These are phyloP conservation scores for Planoprotostelium fungivorum DNA, from an alignment of 78 protist species.

Conservation along the genomic window DNA sequence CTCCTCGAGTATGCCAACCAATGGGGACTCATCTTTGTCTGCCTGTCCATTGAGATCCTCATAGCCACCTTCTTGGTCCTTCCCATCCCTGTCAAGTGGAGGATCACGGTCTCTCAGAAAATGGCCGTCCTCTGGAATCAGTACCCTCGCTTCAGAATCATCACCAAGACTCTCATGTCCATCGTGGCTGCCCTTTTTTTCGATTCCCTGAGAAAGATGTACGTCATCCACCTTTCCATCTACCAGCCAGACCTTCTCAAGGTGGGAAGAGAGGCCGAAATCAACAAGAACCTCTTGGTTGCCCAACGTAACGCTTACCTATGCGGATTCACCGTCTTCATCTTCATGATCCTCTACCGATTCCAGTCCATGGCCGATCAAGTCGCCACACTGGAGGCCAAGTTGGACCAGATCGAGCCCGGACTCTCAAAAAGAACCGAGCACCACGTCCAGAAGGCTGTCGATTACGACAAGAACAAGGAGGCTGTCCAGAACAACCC, in stretches of 20 bases:
- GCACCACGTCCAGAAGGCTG: background rate
- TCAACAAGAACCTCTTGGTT: background rate
- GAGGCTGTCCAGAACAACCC: background rate
- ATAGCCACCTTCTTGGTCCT: background rate
- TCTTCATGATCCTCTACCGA: background rate
- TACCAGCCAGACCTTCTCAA: background rate
- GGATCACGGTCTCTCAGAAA: background rate
- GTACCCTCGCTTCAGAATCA: background rate
- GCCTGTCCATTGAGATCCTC: background rate
- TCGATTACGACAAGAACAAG: background rate
- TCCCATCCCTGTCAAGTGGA: background rate
- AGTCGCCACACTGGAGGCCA: background rate
- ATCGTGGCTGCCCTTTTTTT: background rate
- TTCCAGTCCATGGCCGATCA: slow-evolving; percentile 2
- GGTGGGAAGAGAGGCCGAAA: background rate
- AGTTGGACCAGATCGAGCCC: background rate
- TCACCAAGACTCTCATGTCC: slow-evolving; percentile 1
- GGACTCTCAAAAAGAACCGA: background rate
- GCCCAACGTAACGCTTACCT: slow-evolving; percentile 2
- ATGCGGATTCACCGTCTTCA: background rate
- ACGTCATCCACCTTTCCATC: background rate
- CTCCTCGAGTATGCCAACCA: background rate
- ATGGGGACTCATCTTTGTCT: background rate
- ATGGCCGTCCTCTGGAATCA: background rate
- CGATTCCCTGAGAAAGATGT: background rate